Evolutionary conservation across 805 yeast species (phyloP).

Genomic region (Teunomyces barrocoloradensis): DNA sequence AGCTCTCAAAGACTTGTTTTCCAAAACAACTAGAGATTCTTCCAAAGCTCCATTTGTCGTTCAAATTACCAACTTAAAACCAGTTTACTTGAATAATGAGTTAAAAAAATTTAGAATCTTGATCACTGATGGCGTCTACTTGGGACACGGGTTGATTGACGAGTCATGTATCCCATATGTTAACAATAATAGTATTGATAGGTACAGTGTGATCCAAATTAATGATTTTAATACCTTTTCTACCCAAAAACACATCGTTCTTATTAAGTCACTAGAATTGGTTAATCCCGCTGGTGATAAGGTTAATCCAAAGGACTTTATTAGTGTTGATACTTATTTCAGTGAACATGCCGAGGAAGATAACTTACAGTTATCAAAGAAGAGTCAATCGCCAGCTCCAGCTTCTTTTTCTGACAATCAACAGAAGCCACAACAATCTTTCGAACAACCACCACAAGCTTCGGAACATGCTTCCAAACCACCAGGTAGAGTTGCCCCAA

Average conservation of each 20-base stretch:
- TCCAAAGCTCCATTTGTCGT: constrained; percentile 27
- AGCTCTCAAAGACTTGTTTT: constrained; percentile 17
- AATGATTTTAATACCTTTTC: constrained; percentile 44
- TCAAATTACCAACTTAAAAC: constrained; percentile 34
- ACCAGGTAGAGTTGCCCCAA: constrained; percentile 54
- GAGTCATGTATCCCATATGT: constrained; percentile 42
- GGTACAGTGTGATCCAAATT: constrained; percentile 41
- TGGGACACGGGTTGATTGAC: constrained; percentile 38
- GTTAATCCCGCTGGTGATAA: constrained; percentile 36
- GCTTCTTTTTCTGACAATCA: constrained; percentile 9
- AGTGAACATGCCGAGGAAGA: constrained; percentile 58
- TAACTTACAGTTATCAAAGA: constrained; percentile 15
- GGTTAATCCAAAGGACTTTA: constrained; percentile 32
- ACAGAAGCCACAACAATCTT: constrained; percentile 7
- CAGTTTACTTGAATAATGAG: constrained; percentile 32
- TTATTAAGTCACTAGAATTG: constrained; percentile 47
- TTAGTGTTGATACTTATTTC: constrained; percentile 56
- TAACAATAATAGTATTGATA: constrained; percentile 43
- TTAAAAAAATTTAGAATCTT: constrained; percentile 28
- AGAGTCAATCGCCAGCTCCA: constrained; percentile 5
- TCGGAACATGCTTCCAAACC: constrained; percentile 9
- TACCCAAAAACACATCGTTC: constrained; percentile 46
- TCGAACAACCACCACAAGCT: constrained; percentile 7
- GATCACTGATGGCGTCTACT: constrained; percentile 38
- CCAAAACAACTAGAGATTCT: constrained; percentile 12